These are phyloP conservation scores for Fusarium papillatum DNA, from an alignment of 2,329 filamentous ascomycete species.

Conservation along the genomic window DNA sequence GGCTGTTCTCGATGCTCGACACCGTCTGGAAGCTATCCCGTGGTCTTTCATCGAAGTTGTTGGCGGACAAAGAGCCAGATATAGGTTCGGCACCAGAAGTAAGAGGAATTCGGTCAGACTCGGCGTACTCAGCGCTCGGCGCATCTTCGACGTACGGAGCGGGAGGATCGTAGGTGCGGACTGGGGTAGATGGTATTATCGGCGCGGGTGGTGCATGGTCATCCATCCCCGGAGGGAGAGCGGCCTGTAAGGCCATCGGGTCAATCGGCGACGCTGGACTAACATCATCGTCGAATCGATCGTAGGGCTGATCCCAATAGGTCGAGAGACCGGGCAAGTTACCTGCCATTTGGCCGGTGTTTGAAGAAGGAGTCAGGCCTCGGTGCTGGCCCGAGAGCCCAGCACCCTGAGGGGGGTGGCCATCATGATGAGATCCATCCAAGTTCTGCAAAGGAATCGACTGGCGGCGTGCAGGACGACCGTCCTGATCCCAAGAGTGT, in stretches of 20 bases:
- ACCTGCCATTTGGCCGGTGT: slow-evolving; percentile 39
- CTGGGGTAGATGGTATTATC: slow-evolving; percentile 37
- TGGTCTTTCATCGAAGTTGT: slow-evolving; percentile 55
- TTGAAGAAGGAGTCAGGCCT: slow-evolving; percentile 17
- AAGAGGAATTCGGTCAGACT: slow-evolving; percentile 72
- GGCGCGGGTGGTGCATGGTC: slow-evolving; percentile 37
- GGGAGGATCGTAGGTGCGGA: slow-evolving; percentile 47
- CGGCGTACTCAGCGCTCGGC: slow-evolving; percentile 55
- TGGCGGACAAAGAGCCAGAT: slow-evolving; percentile 60
- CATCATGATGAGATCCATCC: slow-evolving; percentile 39
- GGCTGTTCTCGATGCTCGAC: slow-evolving; percentile 68
- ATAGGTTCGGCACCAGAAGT: slow-evolving; percentile 69
- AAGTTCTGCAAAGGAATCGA: slow-evolving; percentile 82
- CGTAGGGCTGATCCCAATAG: slow-evolving; percentile 66
- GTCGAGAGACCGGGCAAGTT: slow-evolving; percentile 61
- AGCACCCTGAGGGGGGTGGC: slow-evolving; percentile 17
- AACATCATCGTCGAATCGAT: slow-evolving; percentile 51
- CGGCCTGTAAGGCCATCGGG: slow-evolving; percentile 65
- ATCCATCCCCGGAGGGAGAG: slow-evolving; percentile 66
- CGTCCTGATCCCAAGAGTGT: slow-evolving; percentile 41
- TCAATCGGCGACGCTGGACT: slow-evolving; percentile 66
- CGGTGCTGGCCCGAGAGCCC: slow-evolving; percentile 23
- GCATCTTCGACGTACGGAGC: slow-evolving; percentile 53
- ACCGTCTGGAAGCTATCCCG: slow-evolving; percentile 71
- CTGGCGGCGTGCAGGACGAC: slow-evolving; percentile 44